These are phyloP conservation scores for Platanthera zijinensis DNA, from an alignment of 106 monocot genomes.

Conservation along the genomic window DNA sequence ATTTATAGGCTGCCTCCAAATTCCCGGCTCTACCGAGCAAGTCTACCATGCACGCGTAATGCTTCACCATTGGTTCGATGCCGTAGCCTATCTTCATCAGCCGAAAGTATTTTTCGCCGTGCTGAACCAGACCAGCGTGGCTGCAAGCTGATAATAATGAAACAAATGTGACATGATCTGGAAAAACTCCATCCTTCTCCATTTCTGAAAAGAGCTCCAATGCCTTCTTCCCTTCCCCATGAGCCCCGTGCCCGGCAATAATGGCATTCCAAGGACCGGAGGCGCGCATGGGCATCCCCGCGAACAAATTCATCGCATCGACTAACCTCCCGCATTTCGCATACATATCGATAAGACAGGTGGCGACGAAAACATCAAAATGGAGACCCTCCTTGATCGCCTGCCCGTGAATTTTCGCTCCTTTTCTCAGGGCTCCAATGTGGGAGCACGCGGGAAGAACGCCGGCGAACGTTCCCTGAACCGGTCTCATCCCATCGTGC, in stretches of 20 bases:
- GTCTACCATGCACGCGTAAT: constrained; percentile 82
- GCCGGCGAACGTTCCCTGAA: constrained; percentile 57
- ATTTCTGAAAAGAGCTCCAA: constrained; percentile 38
- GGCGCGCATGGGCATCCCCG: constrained; percentile 30
- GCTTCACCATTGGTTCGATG: constrained; percentile 48
- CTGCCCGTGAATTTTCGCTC: constrained; percentile 52
- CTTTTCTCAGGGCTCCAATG: constrained; percentile 59
- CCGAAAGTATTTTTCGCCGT: constrained; percentile 25
- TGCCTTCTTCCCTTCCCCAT: constrained; percentile 56
- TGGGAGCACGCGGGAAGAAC: constrained; percentile 62
- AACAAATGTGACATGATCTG: constrained; percentile 63
- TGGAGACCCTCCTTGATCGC: constrained; percentile 36
- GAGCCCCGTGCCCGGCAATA: constrained; percentile 48
- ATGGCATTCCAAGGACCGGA: constrained; percentile 64
- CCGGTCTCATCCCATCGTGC: constrained; percentile 25
- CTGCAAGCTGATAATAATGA: constrained; percentile 61
- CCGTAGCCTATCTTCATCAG: constrained; percentile 34
- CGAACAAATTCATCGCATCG: constrained; percentile 49
- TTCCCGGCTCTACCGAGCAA: constrained; percentile 44
- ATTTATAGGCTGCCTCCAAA: constrained; percentile 48
- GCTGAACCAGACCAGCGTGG: constrained; percentile 56
- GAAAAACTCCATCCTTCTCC: constrained; percentile 42
- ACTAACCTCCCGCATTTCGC: constrained; percentile 66
- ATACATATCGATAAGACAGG: constrained; percentile 79
- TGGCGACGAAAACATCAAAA: constrained; percentile 50